Conservation (phyloP, 2,329 filamentous ascomycete genomes). For the Alternaria gaisen region DNA sequence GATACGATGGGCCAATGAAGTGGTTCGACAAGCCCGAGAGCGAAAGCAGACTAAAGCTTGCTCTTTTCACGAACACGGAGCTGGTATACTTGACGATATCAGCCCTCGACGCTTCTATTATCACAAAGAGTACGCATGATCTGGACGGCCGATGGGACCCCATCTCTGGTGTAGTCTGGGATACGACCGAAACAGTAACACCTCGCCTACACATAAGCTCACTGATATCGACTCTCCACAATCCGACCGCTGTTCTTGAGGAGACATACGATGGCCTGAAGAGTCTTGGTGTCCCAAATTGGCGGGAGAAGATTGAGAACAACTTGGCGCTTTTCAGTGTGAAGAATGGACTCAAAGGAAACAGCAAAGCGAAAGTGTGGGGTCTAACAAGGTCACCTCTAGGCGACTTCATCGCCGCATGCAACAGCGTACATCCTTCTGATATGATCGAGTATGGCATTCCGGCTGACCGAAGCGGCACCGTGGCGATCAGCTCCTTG, state of each 20-base stretch:
- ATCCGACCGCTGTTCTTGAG: constrained; percentile 42
- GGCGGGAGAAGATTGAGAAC: constrained; percentile 53
- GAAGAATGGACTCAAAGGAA: constrained; percentile 59
- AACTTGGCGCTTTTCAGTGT: constrained; percentile 57
- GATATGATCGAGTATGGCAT: constrained; percentile 67
- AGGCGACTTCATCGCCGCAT: constrained; percentile 59
- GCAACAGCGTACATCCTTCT: constrained; percentile 63
- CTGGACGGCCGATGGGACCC: constrained; percentile 56
- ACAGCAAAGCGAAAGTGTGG: constrained; percentile 62
- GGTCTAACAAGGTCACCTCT: constrained; percentile 60
- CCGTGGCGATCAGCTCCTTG: constrained; percentile 44
- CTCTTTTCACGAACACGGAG: constrained; percentile 43
- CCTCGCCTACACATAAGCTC: constrained; percentile 50
- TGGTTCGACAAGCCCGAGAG: constrained; percentile 35
- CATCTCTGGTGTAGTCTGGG: constrained; percentile 48
- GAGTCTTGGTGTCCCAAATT: constrained; percentile 38
- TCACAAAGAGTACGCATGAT: constrained; percentile 36
- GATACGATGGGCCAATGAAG: constrained; percentile 39
- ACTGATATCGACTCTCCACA: constrained; percentile 46
- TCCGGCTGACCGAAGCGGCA: constrained; percentile 55
- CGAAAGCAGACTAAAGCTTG: constrained; percentile 32
- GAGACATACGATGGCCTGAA: constrained; percentile 27
- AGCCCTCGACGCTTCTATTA: constrained; percentile 31
- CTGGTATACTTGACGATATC: constrained; percentile 40
- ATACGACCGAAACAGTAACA: constrained; percentile 28